phyloP scores from a whole-genome alignment of 805 yeast species.

The Metschnikowia continentalis region DNA sequence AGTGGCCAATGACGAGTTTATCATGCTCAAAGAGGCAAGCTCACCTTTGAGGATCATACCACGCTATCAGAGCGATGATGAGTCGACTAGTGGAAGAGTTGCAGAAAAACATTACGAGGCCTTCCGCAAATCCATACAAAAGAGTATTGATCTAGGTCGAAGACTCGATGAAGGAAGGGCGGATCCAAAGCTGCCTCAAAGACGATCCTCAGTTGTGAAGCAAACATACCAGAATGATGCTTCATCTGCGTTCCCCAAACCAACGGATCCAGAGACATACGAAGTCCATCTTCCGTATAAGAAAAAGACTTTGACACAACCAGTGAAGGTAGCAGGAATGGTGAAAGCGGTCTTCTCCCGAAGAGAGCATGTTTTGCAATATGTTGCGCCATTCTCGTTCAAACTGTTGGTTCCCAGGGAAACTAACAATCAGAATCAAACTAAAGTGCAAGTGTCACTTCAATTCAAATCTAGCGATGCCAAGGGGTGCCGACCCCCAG shows the following conservation, averaged over 20 bases:
- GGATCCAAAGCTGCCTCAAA: neutral
- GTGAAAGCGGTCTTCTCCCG: constrained; percentile 17
- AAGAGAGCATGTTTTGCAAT: constrained; percentile 13
- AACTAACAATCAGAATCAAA: neutral
- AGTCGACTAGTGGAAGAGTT: constrained; percentile 9
- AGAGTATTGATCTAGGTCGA: constrained; percentile 4
- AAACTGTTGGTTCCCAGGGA: neutral
- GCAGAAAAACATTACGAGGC: constrained; percentile 16
- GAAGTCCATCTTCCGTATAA: constrained; percentile 19
- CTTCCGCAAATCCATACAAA: constrained; percentile 15
- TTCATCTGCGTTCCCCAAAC: neutral
- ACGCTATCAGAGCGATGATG: neutral
- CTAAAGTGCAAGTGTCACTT: constrained; percentile 5
- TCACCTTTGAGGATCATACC: constrained; percentile 23
- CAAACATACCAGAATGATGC: constrained; percentile 10
- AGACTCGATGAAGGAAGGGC: constrained; percentile 7
- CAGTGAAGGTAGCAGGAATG: constrained; percentile 22
- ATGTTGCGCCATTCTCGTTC: constrained; percentile 10
- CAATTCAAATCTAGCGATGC: constrained; percentile 8
- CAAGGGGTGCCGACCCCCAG: constrained; percentile 13
- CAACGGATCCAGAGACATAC: constrained; percentile 4
- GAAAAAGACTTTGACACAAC: constrained; percentile 21
- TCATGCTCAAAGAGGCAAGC: constrained; percentile 23
- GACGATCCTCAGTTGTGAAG: constrained; percentile 17
- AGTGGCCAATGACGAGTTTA: constrained; percentile 20